Percentiles rank a stretch among this genome's conserved stretches.
phyloP scores from a whole-genome alignment of 768 basidiomycete species.

The Pleurotus salmoneostramineus region DNA sequence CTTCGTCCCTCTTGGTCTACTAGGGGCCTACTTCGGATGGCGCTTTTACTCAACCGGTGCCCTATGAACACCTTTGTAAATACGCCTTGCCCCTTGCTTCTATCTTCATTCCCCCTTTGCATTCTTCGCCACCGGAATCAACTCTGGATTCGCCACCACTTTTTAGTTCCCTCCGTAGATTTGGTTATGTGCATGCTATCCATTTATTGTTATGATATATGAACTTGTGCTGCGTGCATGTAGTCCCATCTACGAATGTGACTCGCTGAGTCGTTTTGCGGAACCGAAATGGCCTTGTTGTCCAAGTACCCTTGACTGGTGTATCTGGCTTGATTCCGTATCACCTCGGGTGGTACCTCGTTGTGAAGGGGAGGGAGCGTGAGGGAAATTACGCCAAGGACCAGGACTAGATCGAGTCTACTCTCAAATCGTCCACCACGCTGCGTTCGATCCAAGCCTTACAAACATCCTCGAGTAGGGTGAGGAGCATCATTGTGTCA shows the following conservation, averaged over 20 bases:
- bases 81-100: neutral
- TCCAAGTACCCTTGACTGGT: no score
- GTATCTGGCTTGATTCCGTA: no score
- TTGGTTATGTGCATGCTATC: neutral
- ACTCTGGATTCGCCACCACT: neutral
- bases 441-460: neutral
- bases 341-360: no score
- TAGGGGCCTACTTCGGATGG: slow-evolving; percentile 89
- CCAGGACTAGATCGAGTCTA: no score
- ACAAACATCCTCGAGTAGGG: neutral
- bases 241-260: neutral
- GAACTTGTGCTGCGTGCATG: neutral
- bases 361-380: no score
- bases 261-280: neutral
- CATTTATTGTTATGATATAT: slow-evolving; percentile 1
- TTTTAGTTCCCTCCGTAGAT: neutral
- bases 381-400: no score
- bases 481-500: neutral
- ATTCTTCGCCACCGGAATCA: neutral
- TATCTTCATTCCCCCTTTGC: neutral
- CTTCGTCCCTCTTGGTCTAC: slow-evolving; percentile 73
- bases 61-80: neutral
- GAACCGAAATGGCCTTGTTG: neutral
- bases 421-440: neutral
- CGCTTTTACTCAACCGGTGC: slow-evolving; percentile 49